Evolutionary conservation across 768 basidiomycete species (phyloP), one percentile per base, ranked within the genome.

Genomic region (Leccinum subtestaceum): DNA sequence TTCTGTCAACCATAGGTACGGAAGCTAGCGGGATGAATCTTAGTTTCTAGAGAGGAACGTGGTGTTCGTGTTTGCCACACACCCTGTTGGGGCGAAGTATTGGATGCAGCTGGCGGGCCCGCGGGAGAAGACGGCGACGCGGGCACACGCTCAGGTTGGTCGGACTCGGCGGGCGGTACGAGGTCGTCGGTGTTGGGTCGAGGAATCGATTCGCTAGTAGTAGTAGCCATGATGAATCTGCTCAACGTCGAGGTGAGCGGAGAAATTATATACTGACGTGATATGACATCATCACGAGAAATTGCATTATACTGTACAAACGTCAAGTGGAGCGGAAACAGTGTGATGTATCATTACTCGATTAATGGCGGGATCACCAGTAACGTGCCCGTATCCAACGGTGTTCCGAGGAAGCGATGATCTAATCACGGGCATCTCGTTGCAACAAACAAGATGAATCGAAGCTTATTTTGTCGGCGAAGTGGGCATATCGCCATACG

Each of bases 21-120:
- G 77, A 74, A 29, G 65, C 78, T 80, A 36, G 19, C 19, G 43
- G 43, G 5, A 27, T 15, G 31, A 34, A 55, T 45, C 10, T 52
- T 32, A 60, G 50, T 5, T 31, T 43, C 55, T 31, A 19, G 17
- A 34, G n/a, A 47, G 31, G 10, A 54, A 45, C 48, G 34, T 13
- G 40, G 34, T 49, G 19, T 31, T 46, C n/a, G 56, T 15, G 12
- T 36, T 25, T 45, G 52, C 12, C 36, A 58, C 62, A 46, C 29
- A 29, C 60, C 78, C 66, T 78, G 79, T 55, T 77, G 76, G 19
- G 72, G 70, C 31, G 63, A 49, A 23, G 70, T 67, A 23, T 72
- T 65, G 3, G 67, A 63, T 52, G 53, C 69, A 1, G 72, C 72
- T 6, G 75, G 69, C 52, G 57, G 56, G 17, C 46, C 68, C n/a